A percentile compares a stretch with the other conserved stretches of the same genome.
Evolutionary conservation across 768 basidiomycete genomes (phyloP).

Genomic region (Tulasnella sp.): DNA sequence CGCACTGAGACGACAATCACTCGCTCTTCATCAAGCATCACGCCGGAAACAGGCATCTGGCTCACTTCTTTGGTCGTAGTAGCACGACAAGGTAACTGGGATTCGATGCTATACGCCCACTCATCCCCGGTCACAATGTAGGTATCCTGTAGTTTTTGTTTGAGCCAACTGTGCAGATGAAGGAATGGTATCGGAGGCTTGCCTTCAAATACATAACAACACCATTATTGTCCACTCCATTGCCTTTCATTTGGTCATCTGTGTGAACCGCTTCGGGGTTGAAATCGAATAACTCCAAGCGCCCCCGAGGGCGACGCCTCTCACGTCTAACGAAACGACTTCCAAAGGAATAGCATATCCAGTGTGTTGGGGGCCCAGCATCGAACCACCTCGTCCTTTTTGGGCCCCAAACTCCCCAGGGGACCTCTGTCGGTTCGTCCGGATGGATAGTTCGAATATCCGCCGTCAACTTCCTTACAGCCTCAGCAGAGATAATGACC

Average conservation of each 20-base stretch:
- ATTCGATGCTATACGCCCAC: not conserved
- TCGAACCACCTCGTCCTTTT: not conserved
- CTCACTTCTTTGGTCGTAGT: not conserved
- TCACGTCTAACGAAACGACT: not conserved
- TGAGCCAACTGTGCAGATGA: not conserved
- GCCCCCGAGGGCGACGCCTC: no score
- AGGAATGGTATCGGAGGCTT: no score
- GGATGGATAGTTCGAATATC: not conserved
- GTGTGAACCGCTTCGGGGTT: not conserved
- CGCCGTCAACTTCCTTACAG: not conserved
- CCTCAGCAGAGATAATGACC: not conserved
- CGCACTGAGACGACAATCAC: not conserved
- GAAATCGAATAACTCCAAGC: not conserved
- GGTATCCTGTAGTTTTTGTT: no score
- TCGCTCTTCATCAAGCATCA: slow-evolving; percentile 4
- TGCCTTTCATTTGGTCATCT: not conserved
- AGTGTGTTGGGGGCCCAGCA: not conserved
- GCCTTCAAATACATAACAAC: not conserved
- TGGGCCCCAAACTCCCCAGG: slow-evolving; percentile 6
- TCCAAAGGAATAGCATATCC: slow-evolving; percentile 12
- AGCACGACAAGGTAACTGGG: not conserved
- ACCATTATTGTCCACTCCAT: not conserved
- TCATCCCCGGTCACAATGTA: not conserved
- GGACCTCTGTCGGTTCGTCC: not conserved
- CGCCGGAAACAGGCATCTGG: not conserved